Evolutionary conservation across 2,329 filamentous ascomycete genomes (phyloP).

Genomic region (Claviceps arundinis): DNA sequence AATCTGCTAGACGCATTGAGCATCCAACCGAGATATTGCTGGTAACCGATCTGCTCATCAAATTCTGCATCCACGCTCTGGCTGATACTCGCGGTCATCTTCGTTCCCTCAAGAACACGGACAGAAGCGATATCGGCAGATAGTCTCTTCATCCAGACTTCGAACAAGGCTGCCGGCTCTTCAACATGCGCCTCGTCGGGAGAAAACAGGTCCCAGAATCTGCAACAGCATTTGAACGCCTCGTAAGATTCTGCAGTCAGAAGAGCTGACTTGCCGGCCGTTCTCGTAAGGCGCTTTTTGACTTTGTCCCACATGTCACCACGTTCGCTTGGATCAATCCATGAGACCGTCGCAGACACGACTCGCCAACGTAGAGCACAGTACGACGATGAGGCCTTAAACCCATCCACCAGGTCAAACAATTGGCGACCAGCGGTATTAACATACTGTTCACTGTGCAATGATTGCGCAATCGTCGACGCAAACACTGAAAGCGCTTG

Average conservation of each 20-base stretch:
- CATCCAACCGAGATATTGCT: slow-evolving; percentile 23
- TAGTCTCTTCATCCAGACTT: slow-evolving; percentile 21
- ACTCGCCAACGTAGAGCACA: slow-evolving; percentile 28
- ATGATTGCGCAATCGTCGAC: slow-evolving; percentile 27
- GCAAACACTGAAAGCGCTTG: slow-evolving; percentile 28
- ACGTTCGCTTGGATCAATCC: slow-evolving; percentile 19
- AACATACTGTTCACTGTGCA: slow-evolving; percentile 27
- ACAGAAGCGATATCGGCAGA: slow-evolving; percentile 16
- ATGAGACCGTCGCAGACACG: slow-evolving; percentile 22
- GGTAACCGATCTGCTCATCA: slow-evolving; percentile 13
- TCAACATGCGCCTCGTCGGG: slow-evolving; percentile 20
- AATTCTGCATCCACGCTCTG: slow-evolving; percentile 12
- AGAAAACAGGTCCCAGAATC: slow-evolving; percentile 24
- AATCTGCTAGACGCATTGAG: slow-evolving; percentile 20
- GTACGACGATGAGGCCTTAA: slow-evolving; percentile 17
- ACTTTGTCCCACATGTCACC: slow-evolving; percentile 20
- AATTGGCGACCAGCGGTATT: slow-evolving; percentile 28
- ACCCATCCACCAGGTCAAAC: slow-evolving; percentile 20
- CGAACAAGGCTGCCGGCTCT: slow-evolving; percentile 19
- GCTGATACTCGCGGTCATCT: slow-evolving; percentile 8
- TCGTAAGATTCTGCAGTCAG: slow-evolving; percentile 24
- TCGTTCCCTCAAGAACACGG: slow-evolving; percentile 12
- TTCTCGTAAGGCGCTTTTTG: slow-evolving; percentile 19
- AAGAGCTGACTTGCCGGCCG: slow-evolving; percentile 19
- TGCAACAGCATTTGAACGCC: slow-evolving; percentile 26